These are phyloP conservation scores for Raffaelea arxii DNA, from an alignment of 2,329 filamentous ascomycete genomes.

Conservation along the genomic window DNA sequence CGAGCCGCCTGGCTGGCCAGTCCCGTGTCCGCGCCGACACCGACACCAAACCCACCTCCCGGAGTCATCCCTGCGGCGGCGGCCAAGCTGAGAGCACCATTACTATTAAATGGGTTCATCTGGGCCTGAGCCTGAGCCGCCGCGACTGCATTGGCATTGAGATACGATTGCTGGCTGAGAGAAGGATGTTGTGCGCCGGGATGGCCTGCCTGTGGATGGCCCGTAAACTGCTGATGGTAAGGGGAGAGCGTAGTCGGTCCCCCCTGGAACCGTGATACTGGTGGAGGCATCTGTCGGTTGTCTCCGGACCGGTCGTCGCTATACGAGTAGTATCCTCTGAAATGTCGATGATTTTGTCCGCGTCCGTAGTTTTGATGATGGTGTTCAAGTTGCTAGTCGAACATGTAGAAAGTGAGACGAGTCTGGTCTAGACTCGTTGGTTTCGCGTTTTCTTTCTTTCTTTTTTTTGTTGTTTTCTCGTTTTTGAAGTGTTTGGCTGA, in stretches of 20 bases:
- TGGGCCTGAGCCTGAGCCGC: constrained; percentile 20
- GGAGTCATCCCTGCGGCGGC: constrained; percentile 32
- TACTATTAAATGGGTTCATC: constrained; percentile 57
- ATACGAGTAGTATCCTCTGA: too few species aligned
- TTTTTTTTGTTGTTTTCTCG: too few species aligned
- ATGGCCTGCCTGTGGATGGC: constrained; percentile 38
- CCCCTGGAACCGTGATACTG: constrained; percentile 34
- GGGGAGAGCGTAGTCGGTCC: constrained; percentile 34
- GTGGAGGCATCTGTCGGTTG: constrained; percentile 35
- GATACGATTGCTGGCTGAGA: constrained; percentile 62
- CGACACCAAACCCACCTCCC: constrained; percentile 39
- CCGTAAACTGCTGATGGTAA: constrained; percentile 44
- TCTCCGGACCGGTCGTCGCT: too few species aligned
- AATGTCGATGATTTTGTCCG: too few species aligned
- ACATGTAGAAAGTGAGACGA: too few species aligned
- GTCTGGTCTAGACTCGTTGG: too few species aligned
- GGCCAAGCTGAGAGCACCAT: constrained; percentile 42
- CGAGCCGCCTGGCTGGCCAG: constrained; percentile 80
- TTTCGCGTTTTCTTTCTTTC: too few species aligned
- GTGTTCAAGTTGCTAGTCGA: too few species aligned
- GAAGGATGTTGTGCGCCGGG: constrained; percentile 35
- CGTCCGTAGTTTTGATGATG: too few species aligned
- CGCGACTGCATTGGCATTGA: constrained; percentile 45
- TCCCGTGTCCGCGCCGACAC: constrained; percentile 57
- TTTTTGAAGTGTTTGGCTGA: too few species aligned